Base-by-base conservation (phyloP, 192 early-diverging fungal species). In the Dissophora ornata region DNA sequence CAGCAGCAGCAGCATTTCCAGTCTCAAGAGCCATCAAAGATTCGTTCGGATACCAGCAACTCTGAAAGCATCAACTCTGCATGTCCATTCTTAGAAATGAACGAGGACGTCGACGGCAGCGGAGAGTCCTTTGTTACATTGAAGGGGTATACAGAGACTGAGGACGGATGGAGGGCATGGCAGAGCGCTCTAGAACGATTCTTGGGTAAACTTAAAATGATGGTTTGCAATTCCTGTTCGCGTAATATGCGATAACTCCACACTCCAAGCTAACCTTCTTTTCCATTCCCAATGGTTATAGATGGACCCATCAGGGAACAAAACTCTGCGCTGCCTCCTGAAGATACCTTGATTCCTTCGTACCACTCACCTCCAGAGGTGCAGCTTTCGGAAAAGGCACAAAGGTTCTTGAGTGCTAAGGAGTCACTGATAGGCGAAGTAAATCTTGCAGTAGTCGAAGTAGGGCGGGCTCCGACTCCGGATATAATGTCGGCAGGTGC, bases 81-180 rank as follows among this genome's bases (percentile, higher is more conserved):
- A 10, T 77, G 73, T 26, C 73, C 73, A 3, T 77, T 77, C 30
- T 38, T 77, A n/a, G 68, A 70, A 28, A 25, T 62, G 34, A 22
- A 13, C 33, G 52, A 56, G 2, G 33, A 47, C 12, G 40, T 32
- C 0, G 58, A 57, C 26, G 51, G 16, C 0, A 6, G n/a, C 11
- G 57, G 26, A 4, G 42, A 55, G 44, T n/a, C 36, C 2, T 50
- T 38, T 38, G 47, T 77, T 8, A 53, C 52, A 7, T 34, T 77
- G 21, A 77, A 60, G 40, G 73, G 73, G 11, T 77, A 77, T 25
- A 67, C 73, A 10, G 73, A 77, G 47, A 67, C 73, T 1, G 73
- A 77, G 16, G 73, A 77, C 22, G 73, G 50, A 19, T 77, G 73
- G 73, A 67, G 38, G 38, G 29, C 54, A 11, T 30, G 67, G 15